Percentiles rank a stretch among this genome's conserved stretches.
Conservation (phyloP, 192 early-diverging fungal species). For the Hyaloraphidium curvatum region DNA sequence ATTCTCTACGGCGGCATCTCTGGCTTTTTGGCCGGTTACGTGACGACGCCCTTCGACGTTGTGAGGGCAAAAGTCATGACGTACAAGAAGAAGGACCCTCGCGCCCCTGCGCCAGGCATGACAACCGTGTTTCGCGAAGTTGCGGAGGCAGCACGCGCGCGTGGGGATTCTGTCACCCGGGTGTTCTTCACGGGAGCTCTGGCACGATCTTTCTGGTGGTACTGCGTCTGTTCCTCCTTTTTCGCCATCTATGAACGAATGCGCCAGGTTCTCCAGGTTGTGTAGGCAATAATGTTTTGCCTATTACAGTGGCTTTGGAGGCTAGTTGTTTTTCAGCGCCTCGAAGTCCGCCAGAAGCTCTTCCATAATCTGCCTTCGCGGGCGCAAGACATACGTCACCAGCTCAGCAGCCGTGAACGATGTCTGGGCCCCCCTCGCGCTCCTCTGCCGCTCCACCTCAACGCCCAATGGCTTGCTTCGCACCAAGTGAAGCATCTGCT, state of each 20-base stretch:
- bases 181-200: constrained; percentile 42
- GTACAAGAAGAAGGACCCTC: constrained; percentile 9
- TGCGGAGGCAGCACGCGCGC: constrained; percentile 13
- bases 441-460: no score
- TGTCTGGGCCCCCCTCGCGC: no score
- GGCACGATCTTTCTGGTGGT: constrained; percentile 51
- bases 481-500: no score
- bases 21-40: constrained; percentile 49
- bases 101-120: constrained; percentile 7
- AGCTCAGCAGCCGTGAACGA: no score
- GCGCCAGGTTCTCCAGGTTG: no score
- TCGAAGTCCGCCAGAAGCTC: no score
- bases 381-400: no score
- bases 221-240: constrained; percentile 56
- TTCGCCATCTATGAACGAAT: constrained; percentile 61
- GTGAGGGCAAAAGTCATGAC: constrained; percentile 51
- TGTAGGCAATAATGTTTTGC: no score
- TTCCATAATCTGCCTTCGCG: no score
- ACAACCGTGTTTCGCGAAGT: constrained; percentile 5
- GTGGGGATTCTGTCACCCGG: constrained; percentile 14
- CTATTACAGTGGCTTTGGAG: no score
- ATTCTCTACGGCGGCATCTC: constrained; percentile 52
- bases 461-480: no score
- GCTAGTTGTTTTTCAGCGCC: no score
- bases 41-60: constrained; percentile 58